These are phyloP conservation scores for Neocallimastix lanati DNA, from an alignment of 192 early-diverging fungal species.

Conservation along the genomic window DNA sequence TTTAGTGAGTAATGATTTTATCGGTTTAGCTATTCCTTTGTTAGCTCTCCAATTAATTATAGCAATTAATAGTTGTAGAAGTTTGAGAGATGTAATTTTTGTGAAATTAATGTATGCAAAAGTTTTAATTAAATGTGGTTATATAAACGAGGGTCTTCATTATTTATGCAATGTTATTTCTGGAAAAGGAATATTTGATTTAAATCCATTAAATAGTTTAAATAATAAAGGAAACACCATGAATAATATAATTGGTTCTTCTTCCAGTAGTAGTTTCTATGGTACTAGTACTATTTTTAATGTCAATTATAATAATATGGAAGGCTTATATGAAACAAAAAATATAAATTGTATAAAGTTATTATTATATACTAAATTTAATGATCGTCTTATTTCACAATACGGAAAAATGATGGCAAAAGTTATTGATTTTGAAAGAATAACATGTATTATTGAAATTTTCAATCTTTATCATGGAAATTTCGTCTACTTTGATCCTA, in stretches of 20 bases:
- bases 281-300: neutral
- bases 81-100: neutral
- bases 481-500: neutral
- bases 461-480: neutral
- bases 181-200: neutral
- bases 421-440: neutral
- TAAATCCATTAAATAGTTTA: neutral
- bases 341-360: neutral
- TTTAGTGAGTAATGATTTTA: neutral
- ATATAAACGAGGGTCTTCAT: neutral
- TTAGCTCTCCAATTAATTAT: neutral
- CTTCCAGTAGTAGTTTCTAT: too few species aligned
- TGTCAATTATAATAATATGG: neutral
- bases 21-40: neutral
- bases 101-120: neutral
- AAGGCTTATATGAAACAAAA: neutral
- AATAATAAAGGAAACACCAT: too few species aligned
- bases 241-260: too few species aligned
- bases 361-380: neutral
- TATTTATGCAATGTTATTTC: neutral
- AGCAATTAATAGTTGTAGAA: neutral
- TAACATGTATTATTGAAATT: neutral
- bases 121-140: neutral
- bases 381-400: neutral
- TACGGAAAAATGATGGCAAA: neutral